phyloP scores from a whole-genome alignment of 805 yeast species.

The Candida golubevii region DNA sequence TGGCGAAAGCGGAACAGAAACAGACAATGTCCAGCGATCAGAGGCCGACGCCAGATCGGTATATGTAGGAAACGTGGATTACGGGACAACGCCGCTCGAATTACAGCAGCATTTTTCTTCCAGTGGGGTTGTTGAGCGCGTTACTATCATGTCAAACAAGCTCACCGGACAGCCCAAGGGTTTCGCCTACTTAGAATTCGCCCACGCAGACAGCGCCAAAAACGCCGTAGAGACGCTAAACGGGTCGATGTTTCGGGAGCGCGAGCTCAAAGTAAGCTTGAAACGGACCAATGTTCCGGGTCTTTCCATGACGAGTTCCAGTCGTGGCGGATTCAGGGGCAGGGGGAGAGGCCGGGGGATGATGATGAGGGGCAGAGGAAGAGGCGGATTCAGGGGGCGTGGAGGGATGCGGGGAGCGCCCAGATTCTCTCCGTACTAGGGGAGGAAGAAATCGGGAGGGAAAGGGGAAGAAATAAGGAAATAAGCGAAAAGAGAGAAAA shows the following conservation, averaged over 20 bases:
- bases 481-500: no score
- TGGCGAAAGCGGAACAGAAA: slow-evolving; percentile 29
- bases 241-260: slow-evolving; percentile 61
- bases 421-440: slow-evolving; percentile 12
- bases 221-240: slow-evolving; percentile 59
- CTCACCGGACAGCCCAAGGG: slow-evolving; percentile 82
- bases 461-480: no score
- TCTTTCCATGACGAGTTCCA: slow-evolving; percentile 25
- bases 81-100: slow-evolving; percentile 72
- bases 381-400: slow-evolving; percentile 13
- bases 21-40: neutral
- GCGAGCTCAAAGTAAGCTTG: slow-evolving; percentile 67
- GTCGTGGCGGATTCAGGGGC: slow-evolving; percentile 38
- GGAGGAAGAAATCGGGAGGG: no score
- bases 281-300: slow-evolving; percentile 85
- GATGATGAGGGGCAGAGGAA: slow-evolving; percentile 9
- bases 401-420: slow-evolving; percentile 9
- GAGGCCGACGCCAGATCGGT: slow-evolving; percentile 75
- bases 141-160: slow-evolving; percentile 71
- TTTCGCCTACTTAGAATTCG: slow-evolving; percentile 80
- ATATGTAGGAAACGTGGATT: slow-evolving; percentile 84
- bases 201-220: slow-evolving; percentile 59
- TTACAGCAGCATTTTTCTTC: slow-evolving; percentile 67
- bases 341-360: slow-evolving; percentile 17
- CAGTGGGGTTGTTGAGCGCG: slow-evolving; percentile 73